phyloP scores from a whole-genome alignment of 176 grass and related monocot genomes.

The Saccharum spontaneum region DNA sequence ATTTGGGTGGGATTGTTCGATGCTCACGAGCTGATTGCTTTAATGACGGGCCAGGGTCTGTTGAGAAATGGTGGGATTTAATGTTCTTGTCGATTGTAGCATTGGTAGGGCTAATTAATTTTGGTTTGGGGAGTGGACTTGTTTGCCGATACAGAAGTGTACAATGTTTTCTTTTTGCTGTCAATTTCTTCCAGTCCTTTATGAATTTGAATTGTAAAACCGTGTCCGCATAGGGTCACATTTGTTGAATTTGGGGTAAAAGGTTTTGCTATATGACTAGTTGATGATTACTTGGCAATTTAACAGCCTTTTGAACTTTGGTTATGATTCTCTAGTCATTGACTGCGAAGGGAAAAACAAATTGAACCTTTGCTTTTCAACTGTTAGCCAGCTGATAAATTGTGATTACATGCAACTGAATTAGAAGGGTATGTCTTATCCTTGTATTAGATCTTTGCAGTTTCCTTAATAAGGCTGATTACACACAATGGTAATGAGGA shows the following conservation, averaged over 20 bases:
- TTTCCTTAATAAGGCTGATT: background rate
- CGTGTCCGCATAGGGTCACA: background rate
- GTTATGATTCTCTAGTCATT: background rate
- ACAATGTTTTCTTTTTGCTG: background rate
- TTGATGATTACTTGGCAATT: background rate
- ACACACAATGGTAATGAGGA: background rate
- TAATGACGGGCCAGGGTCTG: conserved; percentile 12
- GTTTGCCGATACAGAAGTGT: conserved; percentile 31
- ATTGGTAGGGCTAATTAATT: conserved; percentile 18
- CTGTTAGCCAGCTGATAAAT: background rate
- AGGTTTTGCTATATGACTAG: background rate
- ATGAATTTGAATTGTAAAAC: background rate
- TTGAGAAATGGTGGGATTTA: conserved; percentile 21
- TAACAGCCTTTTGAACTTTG: background rate
- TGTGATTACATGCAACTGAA: background rate
- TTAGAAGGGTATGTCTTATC: background rate
- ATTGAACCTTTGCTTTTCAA: background rate
- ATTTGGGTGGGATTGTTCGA: conserved; percentile 31
- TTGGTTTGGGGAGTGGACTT: conserved; percentile 13
- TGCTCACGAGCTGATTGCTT: conserved; percentile 32
- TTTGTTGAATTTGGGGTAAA: background rate
- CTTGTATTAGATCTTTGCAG: background rate
- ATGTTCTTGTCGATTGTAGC: background rate
- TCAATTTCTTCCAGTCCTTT: conserved; percentile 28
- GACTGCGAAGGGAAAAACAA: background rate